These are phyloP conservation scores for Malus hybrid DNA, from an alignment of 331 rosid genomes.

Conservation along the genomic window DNA sequence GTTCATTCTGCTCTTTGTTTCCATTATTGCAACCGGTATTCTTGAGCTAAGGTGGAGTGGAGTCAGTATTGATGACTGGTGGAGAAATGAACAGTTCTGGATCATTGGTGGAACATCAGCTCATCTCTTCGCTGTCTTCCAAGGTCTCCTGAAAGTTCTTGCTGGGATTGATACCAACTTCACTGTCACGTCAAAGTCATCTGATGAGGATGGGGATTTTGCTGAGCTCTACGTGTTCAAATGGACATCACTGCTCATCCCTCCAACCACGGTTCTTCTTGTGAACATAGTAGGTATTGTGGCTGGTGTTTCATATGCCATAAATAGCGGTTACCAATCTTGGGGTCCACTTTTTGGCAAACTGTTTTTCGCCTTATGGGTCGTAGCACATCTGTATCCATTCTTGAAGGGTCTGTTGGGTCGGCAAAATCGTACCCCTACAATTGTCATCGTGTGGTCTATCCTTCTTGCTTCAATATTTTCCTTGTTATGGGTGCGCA, in stretches of 20 bases:
- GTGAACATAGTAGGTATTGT: slow-evolving; percentile 86
- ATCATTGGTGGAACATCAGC: slow-evolving; percentile 99
- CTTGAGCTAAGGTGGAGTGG: slow-evolving; percentile 99
- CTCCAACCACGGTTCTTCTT: slow-evolving; percentile 93
- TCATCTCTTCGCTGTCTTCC: slow-evolving; percentile 97
- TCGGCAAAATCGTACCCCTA: slow-evolving; percentile 88
- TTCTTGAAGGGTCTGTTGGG: slow-evolving; percentile 99
- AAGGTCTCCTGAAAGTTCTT: slow-evolving; percentile 93
- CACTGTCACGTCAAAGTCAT: slow-evolving; percentile 93
- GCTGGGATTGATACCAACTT: slow-evolving; percentile 97
- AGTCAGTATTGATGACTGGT: slow-evolving; percentile 96
- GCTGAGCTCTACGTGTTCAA: slow-evolving; percentile 91
- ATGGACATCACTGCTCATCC: slow-evolving; percentile 99
- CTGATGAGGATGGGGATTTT: slow-evolving; percentile 92
- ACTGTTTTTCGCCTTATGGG: slow-evolving; percentile 94
- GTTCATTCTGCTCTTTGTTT: slow-evolving; percentile 90
- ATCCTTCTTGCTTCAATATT: slow-evolving; percentile 94
- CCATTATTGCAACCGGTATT: slow-evolving; percentile 84
- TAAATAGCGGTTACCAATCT: slow-evolving; percentile 96
- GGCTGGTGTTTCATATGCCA: slow-evolving; percentile 90
- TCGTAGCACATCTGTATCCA: slow-evolving; percentile 91
- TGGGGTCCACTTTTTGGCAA: slow-evolving; percentile 98
- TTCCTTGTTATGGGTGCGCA: slow-evolving; percentile 96
- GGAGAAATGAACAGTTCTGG: slow-evolving; percentile 99
- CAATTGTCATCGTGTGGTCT: slow-evolving; percentile 96